These are phyloP conservation scores for Lasiodiplodia hormozganensis DNA, from an alignment of 2,329 filamentous ascomycete genomes.

Conservation along the genomic window DNA sequence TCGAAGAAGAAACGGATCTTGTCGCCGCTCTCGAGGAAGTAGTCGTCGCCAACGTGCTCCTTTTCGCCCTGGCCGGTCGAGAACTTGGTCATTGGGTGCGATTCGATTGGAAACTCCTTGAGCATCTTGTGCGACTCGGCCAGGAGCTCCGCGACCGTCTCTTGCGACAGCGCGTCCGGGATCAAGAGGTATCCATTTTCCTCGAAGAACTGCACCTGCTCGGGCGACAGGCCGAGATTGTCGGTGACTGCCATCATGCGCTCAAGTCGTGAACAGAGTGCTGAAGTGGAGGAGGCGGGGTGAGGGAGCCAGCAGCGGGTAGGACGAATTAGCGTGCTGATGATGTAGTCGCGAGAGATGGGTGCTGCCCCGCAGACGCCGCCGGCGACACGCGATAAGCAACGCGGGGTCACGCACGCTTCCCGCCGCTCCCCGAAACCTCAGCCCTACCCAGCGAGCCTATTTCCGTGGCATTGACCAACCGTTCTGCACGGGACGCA, in stretches of 20 bases:
- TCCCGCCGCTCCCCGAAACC: conserved; percentile 7
- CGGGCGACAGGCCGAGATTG: conserved; percentile 67
- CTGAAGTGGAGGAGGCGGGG: background rate
- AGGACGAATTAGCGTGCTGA: conserved; percentile 5
- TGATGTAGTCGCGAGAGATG: conserved; percentile 17
- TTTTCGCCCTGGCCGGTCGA: conserved; percentile 76
- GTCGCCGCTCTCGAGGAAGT: conserved; percentile 89
- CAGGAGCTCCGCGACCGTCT: conserved; percentile 73
- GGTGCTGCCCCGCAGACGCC: conserved; percentile 16
- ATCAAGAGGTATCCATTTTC: conserved; percentile 91
- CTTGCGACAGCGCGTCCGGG: conserved; percentile 72
- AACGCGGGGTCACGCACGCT: conserved; percentile 18
- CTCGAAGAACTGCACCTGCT: conserved; percentile 75
- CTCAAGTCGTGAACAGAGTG: background rate
- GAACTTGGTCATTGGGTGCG: conserved; percentile 94
- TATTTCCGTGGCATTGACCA: no score
- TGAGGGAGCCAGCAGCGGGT: background rate
- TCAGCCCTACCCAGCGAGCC: background rate
- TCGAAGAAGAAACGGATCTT: conserved; percentile 98
- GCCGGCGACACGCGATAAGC: conserved; percentile 15
- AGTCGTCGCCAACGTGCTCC: conserved; percentile 86
- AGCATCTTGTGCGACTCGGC: conserved; percentile 78
- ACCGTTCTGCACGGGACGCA: background rate
- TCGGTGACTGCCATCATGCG: conserved; percentile 12
- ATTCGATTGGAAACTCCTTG: conserved; percentile 74